A percentile compares a stretch with the other conserved stretches of the same genome.
Evolutionary conservation across 176 grass and related monocot species (phyloP).

Genomic region (Bromus sterilis): DNA sequence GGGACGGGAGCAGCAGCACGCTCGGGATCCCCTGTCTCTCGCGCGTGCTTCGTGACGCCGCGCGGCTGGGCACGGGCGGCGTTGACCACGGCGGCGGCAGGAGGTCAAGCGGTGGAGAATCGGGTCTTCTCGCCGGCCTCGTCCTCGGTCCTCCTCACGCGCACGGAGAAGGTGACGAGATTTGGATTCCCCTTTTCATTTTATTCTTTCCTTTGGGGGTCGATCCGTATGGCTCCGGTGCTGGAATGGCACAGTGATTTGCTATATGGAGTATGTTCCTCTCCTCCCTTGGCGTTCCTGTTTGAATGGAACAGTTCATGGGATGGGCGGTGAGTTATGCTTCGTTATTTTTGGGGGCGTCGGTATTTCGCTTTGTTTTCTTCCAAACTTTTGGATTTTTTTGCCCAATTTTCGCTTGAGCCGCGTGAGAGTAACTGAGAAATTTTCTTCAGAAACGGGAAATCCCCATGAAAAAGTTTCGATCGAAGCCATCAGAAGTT

Average conservation of each 20-base stretch:
- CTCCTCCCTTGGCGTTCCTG: background rate
- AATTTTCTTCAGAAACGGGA: background rate
- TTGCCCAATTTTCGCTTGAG: background rate
- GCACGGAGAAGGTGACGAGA: conserved; percentile 14
- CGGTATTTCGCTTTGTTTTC: background rate
- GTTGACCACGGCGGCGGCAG: background rate
- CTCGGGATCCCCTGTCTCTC: background rate
- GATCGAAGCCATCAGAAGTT: background rate
- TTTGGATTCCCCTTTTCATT: background rate
- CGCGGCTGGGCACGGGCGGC: background rate
- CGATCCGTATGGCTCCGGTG: background rate
- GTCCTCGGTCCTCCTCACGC: background rate
- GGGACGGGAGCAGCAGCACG: background rate
- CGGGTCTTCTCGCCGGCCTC: background rate
- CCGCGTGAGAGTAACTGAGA: background rate
- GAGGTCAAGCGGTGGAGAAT: background rate
- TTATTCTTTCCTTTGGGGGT: background rate
- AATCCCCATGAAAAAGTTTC: too few relatives aligned
- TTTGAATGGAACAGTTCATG: conserved; percentile 9
- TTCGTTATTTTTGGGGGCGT: background rate
- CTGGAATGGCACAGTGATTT: conserved; percentile 5
- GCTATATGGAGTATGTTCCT: background rate
- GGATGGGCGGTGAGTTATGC: background rate
- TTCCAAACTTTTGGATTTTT: background rate
- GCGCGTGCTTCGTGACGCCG: background rate